Percentiles rank a stretch among this genome's conserved stretches.
These are phyloP conservation scores for Penicillium cinerascens DNA, from an alignment of 495 filamentous ascomycete species.

Conservation along the genomic window DNA sequence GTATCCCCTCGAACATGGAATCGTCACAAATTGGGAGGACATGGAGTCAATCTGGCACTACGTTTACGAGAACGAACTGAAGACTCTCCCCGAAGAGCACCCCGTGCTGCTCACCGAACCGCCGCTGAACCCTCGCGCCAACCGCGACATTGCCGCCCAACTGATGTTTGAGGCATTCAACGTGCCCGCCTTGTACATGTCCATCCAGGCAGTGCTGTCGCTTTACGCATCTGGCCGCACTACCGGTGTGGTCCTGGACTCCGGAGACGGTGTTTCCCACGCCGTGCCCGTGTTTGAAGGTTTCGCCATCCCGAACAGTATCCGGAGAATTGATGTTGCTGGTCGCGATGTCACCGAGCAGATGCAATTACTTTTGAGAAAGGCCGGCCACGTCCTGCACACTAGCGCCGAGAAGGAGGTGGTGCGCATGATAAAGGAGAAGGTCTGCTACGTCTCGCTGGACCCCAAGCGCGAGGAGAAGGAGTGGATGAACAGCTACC, in stretches of 20 bases:
- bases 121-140: constrained; percentile 90
- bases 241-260: constrained; percentile 92
- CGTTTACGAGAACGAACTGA: constrained; percentile 78
- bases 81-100: constrained; percentile 97
- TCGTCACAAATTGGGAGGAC: constrained; percentile 99
- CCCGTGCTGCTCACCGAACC: constrained; percentile 96
- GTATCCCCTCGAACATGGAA: constrained; percentile 95
- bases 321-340: constrained; percentile 92
- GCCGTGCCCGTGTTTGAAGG: constrained; percentile 97
- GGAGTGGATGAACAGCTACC: constrained; percentile 70
- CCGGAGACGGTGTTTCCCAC: constrained; percentile 95
- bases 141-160: constrained; percentile 95
- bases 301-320: constrained; percentile 93
- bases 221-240: constrained; percentile 95
- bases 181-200: constrained; percentile 91
- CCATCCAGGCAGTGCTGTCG: constrained; percentile 94
- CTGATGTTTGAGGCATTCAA: constrained; percentile 99
- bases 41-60: constrained; percentile 99
- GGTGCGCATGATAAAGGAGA: constrained; percentile 95
- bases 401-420: constrained; percentile 98
- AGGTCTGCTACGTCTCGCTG: constrained; percentile 81
- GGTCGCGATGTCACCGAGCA: constrained; percentile 98
- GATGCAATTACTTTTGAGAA: constrained; percentile 85
- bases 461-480: constrained; percentile 95
- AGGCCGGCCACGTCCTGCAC: constrained; percentile 91